Evolutionary conservation across 352 stramenopile genomes (phyloP).

Genomic region (Pythium rishiriense): DNA sequence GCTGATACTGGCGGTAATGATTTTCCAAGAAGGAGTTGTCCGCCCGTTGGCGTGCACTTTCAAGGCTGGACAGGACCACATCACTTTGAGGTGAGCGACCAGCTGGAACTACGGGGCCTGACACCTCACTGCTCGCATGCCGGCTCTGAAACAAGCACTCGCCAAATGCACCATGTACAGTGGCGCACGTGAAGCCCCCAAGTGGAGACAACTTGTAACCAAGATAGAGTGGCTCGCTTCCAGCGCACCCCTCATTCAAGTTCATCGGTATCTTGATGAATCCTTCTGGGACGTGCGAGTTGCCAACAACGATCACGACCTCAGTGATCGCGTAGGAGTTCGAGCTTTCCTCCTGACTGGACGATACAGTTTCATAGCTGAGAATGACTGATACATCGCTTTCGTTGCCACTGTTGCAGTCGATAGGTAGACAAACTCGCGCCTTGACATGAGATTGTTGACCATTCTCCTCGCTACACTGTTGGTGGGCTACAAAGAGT

Average conservation of each 20-base stretch:
- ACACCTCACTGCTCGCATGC: slow-evolving; percentile 18
- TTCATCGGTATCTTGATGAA: slow-evolving; percentile 60
- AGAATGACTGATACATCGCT: slow-evolving; percentile 34
- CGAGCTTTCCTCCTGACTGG: slow-evolving; percentile 30
- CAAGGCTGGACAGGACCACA: slow-evolving; percentile 14
- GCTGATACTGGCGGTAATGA: slow-evolving; percentile 52
- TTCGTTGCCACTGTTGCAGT: slow-evolving; percentile 37
- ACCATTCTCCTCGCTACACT: background rate
- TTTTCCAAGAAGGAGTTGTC: slow-evolving; percentile 41
- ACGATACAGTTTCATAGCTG: slow-evolving; percentile 28
- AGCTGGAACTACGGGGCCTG: slow-evolving; percentile 7
- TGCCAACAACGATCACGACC: slow-evolving; percentile 42
- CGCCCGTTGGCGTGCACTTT: slow-evolving; percentile 17
- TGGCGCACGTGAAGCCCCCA: slow-evolving; percentile 60
- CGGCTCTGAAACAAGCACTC: slow-evolving; percentile 68
- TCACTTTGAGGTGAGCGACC: slow-evolving; percentile 7
- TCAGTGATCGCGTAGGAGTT: slow-evolving; percentile 63
- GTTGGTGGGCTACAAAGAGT: slow-evolving; percentile 10
- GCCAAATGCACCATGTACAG: slow-evolving; percentile 56
- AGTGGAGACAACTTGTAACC: slow-evolving; percentile 57
- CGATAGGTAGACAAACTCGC: slow-evolving; percentile 12
- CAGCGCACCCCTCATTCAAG: slow-evolving; percentile 46
- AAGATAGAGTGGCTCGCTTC: slow-evolving; percentile 42
- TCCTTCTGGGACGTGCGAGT: slow-evolving; percentile 25
- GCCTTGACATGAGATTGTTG: background rate